Percentiles rank a stretch among this genome's conserved stretches.
Evolutionary conservation across 805 yeast species (phyloP).

Genomic region (Candida maltosa): DNA sequence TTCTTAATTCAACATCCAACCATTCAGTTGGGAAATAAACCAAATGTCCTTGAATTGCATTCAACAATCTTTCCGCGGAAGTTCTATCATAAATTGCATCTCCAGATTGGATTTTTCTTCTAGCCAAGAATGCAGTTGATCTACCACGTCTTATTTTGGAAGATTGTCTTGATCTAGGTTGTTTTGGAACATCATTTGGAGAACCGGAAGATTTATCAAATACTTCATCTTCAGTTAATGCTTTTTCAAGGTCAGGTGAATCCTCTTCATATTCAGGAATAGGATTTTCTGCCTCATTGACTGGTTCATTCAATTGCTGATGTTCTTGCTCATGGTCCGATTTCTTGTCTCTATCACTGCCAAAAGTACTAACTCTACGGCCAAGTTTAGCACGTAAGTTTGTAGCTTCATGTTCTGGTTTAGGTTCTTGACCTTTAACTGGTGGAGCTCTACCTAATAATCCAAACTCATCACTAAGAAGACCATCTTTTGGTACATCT

Average conservation of each 20-base stretch:
- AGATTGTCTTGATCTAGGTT: not conserved
- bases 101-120: constrained; percentile 32
- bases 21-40: constrained; percentile 92
- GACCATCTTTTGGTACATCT: not conserved
- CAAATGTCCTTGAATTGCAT: constrained; percentile 77
- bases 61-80: constrained; percentile 71
- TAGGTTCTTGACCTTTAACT: not conserved
- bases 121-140: constrained; percentile 33
- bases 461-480: constrained; percentile 28
- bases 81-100: constrained; percentile 64
- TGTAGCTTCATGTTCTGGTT: constrained; percentile 2
- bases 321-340: constrained; percentile 1
- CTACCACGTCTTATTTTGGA: constrained; percentile 24
- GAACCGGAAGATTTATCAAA: not conserved
- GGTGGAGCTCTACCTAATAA: constrained; percentile 35
- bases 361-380: constrained; percentile 6
- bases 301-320: not conserved
- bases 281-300: constrained; percentile 3
- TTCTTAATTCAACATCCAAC: constrained; percentile 81
- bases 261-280: too few species aligned
- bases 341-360: constrained; percentile 1
- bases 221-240: not conserved
- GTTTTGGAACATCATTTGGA: not conserved
- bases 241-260: not conserved
- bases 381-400: constrained; percentile 5